phyloP scores from a whole-genome alignment of 163 green algal species.

The Prototheca cutis region DNA sequence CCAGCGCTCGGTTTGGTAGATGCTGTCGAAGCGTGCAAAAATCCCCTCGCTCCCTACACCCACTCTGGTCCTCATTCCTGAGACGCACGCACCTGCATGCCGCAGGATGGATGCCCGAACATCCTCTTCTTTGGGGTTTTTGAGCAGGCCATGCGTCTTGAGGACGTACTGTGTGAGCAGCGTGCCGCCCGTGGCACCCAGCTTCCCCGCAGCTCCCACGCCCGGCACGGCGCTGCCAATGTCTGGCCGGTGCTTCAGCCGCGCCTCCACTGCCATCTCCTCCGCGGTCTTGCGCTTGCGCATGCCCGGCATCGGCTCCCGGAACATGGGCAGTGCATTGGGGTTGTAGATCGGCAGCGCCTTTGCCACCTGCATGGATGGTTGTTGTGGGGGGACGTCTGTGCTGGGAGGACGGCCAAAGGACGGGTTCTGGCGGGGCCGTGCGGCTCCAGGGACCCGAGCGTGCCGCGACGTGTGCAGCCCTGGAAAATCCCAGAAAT shows the following conservation, averaged over 20 bases:
- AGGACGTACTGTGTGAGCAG: slow-evolving; percentile 82
- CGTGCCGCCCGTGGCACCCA: slow-evolving; percentile 62
- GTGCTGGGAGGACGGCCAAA: no score
- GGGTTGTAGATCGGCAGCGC: slow-evolving; percentile 67
- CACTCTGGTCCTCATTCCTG: no score
- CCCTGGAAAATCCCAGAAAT: no score
- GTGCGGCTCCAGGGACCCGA: no score
- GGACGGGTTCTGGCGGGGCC: no score
- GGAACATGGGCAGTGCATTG: slow-evolving; percentile 80
- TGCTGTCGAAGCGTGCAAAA: no score
- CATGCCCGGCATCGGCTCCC: slow-evolving; percentile 31
- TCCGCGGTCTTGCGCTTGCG: slow-evolving; percentile 32
- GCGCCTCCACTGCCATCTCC: slow-evolving; percentile 22
- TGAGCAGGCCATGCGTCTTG: slow-evolving; percentile 58
- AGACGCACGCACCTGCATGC: slow-evolving; percentile 41
- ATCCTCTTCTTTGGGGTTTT: slow-evolving; percentile 51
- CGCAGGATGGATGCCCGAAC: slow-evolving; percentile 56
- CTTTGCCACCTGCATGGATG: background rate
- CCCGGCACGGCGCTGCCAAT: slow-evolving; percentile 23
- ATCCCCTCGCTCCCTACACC: no score
- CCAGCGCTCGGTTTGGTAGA: no score
- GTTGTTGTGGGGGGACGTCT: no score
- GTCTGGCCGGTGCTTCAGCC: slow-evolving; percentile 40
- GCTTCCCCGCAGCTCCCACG: slow-evolving; percentile 43
- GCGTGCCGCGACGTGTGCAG: no score